Evolutionary conservation across 331 rosid species (phyloP).

Genomic region (Stylosanthes scabra): DNA sequence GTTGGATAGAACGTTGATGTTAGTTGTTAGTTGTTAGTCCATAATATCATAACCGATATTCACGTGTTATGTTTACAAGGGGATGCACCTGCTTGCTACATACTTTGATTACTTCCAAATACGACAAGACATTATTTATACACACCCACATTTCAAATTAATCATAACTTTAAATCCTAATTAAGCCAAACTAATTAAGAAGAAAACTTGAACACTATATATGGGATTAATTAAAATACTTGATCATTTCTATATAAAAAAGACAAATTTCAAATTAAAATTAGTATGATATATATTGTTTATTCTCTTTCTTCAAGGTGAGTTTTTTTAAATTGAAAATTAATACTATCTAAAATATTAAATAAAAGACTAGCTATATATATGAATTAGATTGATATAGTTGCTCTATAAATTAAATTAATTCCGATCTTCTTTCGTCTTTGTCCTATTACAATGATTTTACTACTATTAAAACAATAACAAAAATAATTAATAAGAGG

Average conservation of each 20-base stretch:
- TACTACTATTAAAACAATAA: neutral
- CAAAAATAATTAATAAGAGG: neutral
- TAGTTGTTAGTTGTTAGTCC: neutral
- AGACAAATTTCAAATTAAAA: no score
- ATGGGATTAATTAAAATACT: no score
- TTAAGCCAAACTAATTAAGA: no score
- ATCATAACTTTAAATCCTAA: neutral
- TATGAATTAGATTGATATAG: no score
- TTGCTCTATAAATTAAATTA: neutral
- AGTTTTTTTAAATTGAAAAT: no score
- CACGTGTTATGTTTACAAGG: conserved; percentile 35
- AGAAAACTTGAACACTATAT: no score
- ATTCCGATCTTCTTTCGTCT: neutral
- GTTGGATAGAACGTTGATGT: no score
- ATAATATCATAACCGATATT: conserved; percentile 32
- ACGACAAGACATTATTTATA: neutral
- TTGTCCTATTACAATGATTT: neutral
- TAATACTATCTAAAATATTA: no score
- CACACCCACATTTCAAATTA: conserved; percentile 25
- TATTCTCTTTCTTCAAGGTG: no score
- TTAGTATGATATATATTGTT: no score
- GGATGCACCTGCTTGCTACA: conserved; percentile 4
- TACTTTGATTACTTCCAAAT: neutral
- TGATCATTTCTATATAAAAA: no score
- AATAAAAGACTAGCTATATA: no score